These are phyloP conservation scores for Cronartium quercuum DNA, from an alignment of 1,284 basidiomycete genomes.

Conservation along the genomic window DNA sequence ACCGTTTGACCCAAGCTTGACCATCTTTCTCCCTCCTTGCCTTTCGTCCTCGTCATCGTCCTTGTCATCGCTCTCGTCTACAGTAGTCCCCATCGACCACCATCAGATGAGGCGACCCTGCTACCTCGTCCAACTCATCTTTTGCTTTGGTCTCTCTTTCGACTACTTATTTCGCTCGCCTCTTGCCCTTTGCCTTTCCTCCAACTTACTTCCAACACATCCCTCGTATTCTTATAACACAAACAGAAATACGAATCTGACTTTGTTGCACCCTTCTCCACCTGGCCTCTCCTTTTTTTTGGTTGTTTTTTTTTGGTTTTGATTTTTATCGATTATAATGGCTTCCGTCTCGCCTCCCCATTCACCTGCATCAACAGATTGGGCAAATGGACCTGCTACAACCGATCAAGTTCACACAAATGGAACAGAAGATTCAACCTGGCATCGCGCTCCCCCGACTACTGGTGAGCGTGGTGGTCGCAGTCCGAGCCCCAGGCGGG, in stretches of 20 bases:
- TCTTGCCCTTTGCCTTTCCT: not conserved
- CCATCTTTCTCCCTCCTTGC: too few species aligned
- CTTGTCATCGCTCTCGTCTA: too few species aligned
- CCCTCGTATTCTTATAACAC: not conserved
- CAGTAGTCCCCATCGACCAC: too few species aligned
- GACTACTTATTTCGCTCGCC: too few species aligned
- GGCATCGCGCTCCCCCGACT: not conserved
- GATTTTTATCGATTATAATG: not conserved
- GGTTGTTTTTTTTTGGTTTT: too few species aligned
- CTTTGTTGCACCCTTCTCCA: not conserved
- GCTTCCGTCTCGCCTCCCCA: not conserved
- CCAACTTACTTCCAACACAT: not conserved
- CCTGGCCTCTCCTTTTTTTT: not conserved
- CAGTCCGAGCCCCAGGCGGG: slow-evolving; percentile 10
- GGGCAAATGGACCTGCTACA: slow-evolving; percentile 32
- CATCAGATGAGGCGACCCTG: too few species aligned
- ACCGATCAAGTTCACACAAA: not conserved
- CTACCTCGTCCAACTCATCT: too few species aligned
- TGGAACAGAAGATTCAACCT: not conserved
- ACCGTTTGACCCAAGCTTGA: too few species aligned
- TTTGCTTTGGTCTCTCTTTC: too few species aligned
- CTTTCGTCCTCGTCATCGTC: slow-evolving; percentile 2
- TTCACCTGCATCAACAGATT: slow-evolving; percentile 21
- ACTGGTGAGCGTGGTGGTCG: not conserved
- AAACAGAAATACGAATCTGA: not conserved